phyloP scores from a whole-genome alignment of 768 basidiomycete species.

The Russula olivacea region DNA sequence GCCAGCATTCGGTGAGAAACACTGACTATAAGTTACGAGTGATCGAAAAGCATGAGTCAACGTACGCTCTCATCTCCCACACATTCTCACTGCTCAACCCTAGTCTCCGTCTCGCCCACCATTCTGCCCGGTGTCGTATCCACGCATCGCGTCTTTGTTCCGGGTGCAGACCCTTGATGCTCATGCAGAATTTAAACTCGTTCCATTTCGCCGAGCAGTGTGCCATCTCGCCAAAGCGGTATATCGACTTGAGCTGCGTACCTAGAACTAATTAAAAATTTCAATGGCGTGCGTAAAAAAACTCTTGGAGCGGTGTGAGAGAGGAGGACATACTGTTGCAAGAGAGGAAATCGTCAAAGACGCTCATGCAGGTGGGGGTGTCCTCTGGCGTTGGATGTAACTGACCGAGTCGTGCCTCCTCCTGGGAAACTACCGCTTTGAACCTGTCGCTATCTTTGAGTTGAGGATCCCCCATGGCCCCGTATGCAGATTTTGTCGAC shows the following conservation, averaged over 20 bases:
- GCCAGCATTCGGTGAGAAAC: not conserved
- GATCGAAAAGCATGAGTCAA: conserved; percentile 15
- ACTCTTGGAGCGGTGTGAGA: not conserved
- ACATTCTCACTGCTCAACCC: conserved; percentile 88
- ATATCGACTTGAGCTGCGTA: conserved; percentile 77
- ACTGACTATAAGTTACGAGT: no score
- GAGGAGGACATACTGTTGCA: conserved; percentile 51
- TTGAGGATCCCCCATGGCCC: not conserved
- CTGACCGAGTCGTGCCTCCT: conserved; percentile 55
- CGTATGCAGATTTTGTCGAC: not conserved
- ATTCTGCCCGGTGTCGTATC: conserved; percentile 81
- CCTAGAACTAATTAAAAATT: conserved; percentile 23
- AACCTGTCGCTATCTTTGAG: conserved; percentile 34
- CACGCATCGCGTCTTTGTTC: conserved; percentile 78
- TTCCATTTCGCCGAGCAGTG: conserved; percentile 74
- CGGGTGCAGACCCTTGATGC: conserved; percentile 67
- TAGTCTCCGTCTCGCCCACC: conserved; percentile 83
- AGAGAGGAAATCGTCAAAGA: conserved; percentile 65
- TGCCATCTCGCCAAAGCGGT: conserved; percentile 71
- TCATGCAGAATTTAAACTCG: conserved; percentile 95
- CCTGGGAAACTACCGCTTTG: conserved; percentile 56
- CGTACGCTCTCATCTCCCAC: conserved; percentile 84
- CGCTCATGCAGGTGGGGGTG: conserved; percentile 72
- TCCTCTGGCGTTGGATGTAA: conserved; percentile 74
- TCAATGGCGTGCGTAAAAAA: conserved; percentile 30